Evolutionary conservation across 495 filamentous ascomycete species (phyloP).

Genomic region (Opeltia flavorubescens): DNA sequence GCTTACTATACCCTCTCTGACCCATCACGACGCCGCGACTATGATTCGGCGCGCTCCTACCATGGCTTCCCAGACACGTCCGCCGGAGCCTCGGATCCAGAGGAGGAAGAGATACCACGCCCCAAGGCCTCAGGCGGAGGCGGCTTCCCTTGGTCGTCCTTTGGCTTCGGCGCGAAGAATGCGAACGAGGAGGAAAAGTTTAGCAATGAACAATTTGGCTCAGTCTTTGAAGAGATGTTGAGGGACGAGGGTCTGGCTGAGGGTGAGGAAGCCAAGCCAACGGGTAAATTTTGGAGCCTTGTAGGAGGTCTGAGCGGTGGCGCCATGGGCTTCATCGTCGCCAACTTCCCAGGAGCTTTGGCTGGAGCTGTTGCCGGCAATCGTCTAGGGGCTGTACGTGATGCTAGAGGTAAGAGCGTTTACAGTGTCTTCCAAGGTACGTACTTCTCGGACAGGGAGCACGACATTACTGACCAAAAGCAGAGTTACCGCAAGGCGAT

Average conservation of each 20-base stretch:
- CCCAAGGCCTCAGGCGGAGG: slow-evolving; percentile 22
- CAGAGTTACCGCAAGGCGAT: slow-evolving; percentile 63
- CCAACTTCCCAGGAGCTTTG: slow-evolving; percentile 74
- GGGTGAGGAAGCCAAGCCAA: slow-evolving; percentile 37
- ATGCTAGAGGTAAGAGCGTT: slow-evolving; percentile 87
- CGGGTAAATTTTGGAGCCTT: slow-evolving; percentile 69
- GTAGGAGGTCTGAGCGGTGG: slow-evolving; percentile 78
- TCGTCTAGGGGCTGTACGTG: slow-evolving; percentile 70
- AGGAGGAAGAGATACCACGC: slow-evolving; percentile 44
- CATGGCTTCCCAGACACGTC: slow-evolving; percentile 26
- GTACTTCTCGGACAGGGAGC: neutral
- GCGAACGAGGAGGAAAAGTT: slow-evolving; percentile 37
- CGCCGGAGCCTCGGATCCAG: slow-evolving; percentile 34
- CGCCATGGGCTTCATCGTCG: slow-evolving; percentile 87
- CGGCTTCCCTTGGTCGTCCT: slow-evolving; percentile 47
- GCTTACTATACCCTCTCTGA: slow-evolving; percentile 95
- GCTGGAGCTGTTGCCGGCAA: slow-evolving; percentile 92
- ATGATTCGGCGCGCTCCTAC: slow-evolving; percentile 57
- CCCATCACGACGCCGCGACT: slow-evolving; percentile 63
- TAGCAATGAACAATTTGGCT: slow-evolving; percentile 68
- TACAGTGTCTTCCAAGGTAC: slow-evolving; percentile 63
- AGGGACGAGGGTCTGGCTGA: slow-evolving; percentile 79
- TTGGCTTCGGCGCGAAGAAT: slow-evolving; percentile 37
- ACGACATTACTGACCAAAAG: neutral
- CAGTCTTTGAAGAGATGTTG: slow-evolving; percentile 96